Base-by-base conservation (phyloP, 306 rosid genomes). In the Albizia julibrissin region DNA sequence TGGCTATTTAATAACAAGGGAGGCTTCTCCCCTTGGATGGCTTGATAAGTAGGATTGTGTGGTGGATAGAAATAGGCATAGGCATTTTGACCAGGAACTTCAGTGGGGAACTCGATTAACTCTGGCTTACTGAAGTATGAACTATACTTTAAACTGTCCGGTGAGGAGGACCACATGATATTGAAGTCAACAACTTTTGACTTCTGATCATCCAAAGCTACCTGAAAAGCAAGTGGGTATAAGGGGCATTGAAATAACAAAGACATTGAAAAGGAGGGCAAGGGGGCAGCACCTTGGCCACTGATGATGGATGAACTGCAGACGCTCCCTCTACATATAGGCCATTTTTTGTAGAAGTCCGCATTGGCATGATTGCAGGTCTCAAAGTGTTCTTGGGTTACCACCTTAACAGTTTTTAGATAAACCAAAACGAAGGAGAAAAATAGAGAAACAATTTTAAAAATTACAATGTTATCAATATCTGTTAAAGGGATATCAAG, bases 61-160 rank as follows among this genome's bases (percentile, higher is more conserved):
- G 99, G 98, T 8, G 94, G 97, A 70, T 95, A 95, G 86, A 91
- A 92, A 90, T 89, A 95, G 31, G 98, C 99, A 80, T 87, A 95
- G 78, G 99, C 98, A 77, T 82, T 88, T 88, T 92, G 97, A 72
- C 98, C 97, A 42, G 93, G 91, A 85, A 95, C 92, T 85, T 87
- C 96, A 69, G 99, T 93, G 82, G 96, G 98, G 85, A 95, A 95
- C 86, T 93, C 98, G 71, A 93, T 89, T 16, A 95, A 79, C 84
- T 93, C 97, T 8, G 98, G 96, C 79, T 88, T 69, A 82, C 98
- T 95, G 83, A 88, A 83, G 86, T 91, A 95, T 3, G 91, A 85
- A 85, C 88, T 77, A 83, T 83, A 95, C 64, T 91, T 91, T 61
- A 86, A 85, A 89, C 89, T 84, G 82, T 95, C 98, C 0, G 92